Conservation (phyloP, 352 stramenopile species). For the Globisporangium megalacanthum region DNA sequence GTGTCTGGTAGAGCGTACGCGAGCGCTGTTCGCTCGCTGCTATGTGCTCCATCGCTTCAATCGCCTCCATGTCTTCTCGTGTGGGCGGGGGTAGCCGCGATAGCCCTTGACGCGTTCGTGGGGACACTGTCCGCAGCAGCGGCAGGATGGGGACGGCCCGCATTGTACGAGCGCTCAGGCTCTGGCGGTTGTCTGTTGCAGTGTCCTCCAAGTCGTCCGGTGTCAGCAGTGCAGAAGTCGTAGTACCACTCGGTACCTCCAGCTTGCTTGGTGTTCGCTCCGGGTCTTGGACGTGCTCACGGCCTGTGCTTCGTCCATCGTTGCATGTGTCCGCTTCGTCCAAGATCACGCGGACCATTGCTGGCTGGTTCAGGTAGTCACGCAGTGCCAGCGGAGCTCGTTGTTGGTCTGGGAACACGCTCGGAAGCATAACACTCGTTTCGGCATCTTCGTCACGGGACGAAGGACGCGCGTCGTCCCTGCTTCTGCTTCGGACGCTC, state of each 20-base stretch:
- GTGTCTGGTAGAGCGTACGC: slow-evolving; percentile 25
- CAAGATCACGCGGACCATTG: slow-evolving; percentile 28
- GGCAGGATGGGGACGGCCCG: slow-evolving; percentile 14
- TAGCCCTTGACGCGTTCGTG: slow-evolving; percentile 35
- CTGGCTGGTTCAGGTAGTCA: slow-evolving; percentile 42
- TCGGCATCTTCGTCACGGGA: slow-evolving; percentile 31
- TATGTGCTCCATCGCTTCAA: slow-evolving; percentile 38
- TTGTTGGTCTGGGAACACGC: background rate
- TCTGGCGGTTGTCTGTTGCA: too few relatives aligned
- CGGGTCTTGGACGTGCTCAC: background rate
- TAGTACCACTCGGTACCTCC: background rate
- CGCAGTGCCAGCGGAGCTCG: slow-evolving; percentile 17
- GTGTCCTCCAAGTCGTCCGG: background rate
- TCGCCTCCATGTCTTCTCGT: slow-evolving; percentile 25
- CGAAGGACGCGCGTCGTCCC: slow-evolving; percentile 6
- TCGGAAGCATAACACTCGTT: background rate
- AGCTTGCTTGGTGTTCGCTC: background rate
- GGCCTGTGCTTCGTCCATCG: background rate
- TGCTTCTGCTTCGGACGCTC: background rate
- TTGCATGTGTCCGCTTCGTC: slow-evolving; percentile 6
- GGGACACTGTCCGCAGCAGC: slow-evolving; percentile 42
- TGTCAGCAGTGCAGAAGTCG: too few relatives aligned
- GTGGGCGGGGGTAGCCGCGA: slow-evolving; percentile 31
- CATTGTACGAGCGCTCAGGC: background rate
- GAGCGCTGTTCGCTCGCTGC: slow-evolving; percentile 23